Evolutionary conservation across 495 filamentous ascomycete species (phyloP).

Genomic region (Xylaria venustula): DNA sequence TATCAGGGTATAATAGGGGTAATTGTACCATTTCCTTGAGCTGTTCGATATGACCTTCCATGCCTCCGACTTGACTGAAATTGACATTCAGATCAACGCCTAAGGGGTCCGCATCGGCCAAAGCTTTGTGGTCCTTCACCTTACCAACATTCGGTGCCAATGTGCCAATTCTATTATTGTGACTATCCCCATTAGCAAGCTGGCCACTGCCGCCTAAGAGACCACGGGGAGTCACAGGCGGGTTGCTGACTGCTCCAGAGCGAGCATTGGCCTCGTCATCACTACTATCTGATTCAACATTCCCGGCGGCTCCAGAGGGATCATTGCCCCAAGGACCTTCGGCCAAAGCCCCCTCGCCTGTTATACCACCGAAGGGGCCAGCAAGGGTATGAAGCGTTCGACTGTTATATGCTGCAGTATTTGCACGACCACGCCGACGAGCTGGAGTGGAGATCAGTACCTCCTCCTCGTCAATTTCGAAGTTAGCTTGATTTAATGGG

Average conservation of each 20-base stretch:
- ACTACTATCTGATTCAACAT: slow-evolving; percentile 91
- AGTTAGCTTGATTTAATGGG: slow-evolving; percentile 66
- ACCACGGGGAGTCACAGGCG: slow-evolving; percentile 65
- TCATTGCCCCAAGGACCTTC: slow-evolving; percentile 73
- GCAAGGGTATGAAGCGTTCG: slow-evolving; percentile 73
- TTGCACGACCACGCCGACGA: slow-evolving; percentile 58
- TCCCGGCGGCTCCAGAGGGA: slow-evolving; percentile 57
- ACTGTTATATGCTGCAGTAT: slow-evolving; percentile 60
- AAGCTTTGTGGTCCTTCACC: slow-evolving; percentile 69
- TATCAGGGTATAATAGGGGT: slow-evolving; percentile 89
- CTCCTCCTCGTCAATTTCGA: slow-evolving; percentile 68
- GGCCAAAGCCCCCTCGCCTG: slow-evolving; percentile 67
- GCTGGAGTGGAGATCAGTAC: slow-evolving; percentile 64
- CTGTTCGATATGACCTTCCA: slow-evolving; percentile 89
- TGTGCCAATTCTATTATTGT: slow-evolving; percentile 56
- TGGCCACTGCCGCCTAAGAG: slow-evolving; percentile 26
- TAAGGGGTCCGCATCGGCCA: slow-evolving; percentile 91
- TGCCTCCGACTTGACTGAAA: slow-evolving; percentile 87
- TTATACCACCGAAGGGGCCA: slow-evolving; percentile 88
- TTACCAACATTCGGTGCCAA: slow-evolving; percentile 86
- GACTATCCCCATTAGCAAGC: slow-evolving; percentile 61
- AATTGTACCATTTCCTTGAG: slow-evolving; percentile 97
- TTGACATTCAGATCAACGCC: slow-evolving; percentile 88
- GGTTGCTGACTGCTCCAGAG: slow-evolving; percentile 56
- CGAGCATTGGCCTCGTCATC: slow-evolving; percentile 79